Conservation (phyloP, 805 yeast genomes). For the Candida sonorensis region DNA sequence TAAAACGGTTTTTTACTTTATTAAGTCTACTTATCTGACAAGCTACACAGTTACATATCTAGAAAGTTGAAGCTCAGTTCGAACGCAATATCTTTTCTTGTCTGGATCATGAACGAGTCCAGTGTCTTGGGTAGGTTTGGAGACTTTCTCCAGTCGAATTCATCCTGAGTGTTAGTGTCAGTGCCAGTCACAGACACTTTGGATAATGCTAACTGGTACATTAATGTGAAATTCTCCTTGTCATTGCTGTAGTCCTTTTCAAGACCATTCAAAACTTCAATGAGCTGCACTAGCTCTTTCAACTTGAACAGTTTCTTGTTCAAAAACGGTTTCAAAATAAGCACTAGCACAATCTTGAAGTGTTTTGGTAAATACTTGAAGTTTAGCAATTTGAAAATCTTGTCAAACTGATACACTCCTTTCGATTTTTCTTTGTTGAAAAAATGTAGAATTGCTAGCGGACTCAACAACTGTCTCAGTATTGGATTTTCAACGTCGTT, state of each 20-base stretch:
- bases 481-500: conserved; percentile 37
- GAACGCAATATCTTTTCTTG: conserved; percentile 20
- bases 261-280: conserved; percentile 19
- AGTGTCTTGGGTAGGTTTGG: conserved; percentile 10
- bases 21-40: too few relatives aligned
- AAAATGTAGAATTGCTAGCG: conserved; percentile 57
- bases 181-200: background rate
- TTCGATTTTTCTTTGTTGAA: conserved; percentile 32
- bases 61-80: conserved; percentile 25
- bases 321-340: conserved; percentile 37
- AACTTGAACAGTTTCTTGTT: conserved; percentile 11
- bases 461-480: conserved; percentile 62
- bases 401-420: conserved; percentile 22
- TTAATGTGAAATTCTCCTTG: conserved; percentile 6
- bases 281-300: conserved; percentile 18
- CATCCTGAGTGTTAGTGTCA: too few relatives aligned
- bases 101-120: conserved; percentile 8
- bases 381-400: conserved; percentile 34
- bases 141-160: conserved; percentile 15
- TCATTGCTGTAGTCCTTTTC: conserved; percentile 13
- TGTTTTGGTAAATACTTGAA: conserved; percentile 49
- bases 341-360: conserved; percentile 40
- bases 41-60: conserved; percentile 7
- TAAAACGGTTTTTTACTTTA: too few relatives aligned
- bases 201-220: conserved; percentile 16